Evolutionary conservation across 352 stramenopile species (phyloP), one percentile per base, ranked within the genome.

Genomic region (Nothophytophthora sp.): DNA sequence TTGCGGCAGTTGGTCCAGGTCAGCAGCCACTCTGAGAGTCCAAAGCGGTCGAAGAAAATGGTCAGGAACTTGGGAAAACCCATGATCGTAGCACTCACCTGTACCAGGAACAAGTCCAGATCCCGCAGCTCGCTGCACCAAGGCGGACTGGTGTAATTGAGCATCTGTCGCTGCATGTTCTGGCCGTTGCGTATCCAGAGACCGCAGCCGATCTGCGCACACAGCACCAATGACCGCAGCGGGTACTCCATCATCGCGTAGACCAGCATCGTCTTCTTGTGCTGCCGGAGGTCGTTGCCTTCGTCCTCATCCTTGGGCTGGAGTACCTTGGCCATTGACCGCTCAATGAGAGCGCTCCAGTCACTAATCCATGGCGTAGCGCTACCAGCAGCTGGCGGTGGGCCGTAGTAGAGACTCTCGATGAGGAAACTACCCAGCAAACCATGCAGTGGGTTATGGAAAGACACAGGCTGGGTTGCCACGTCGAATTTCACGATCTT

Each of bases 371-470:
- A 84, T 20, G 56, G 54, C 9, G 50, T 28, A 16, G 41, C 54
- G 19, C 45, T 67, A 19, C 48, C 60, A 41, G 48, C 44, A 52
- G 42, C 35, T 15, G 55, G 39, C 0, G 55, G 45, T 24, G 73
- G 71, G 0, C 76, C 75, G 44, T 87, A 79, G 41, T 90, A 85
- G 13, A 88, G 38, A 39, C 74, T 81, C 52, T 96, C 85, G n/a
- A 95, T 70, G 0, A 96, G 40, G 32, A 94, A 90, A 38, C 69
- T 84, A 1, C 75, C 81, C 7, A 97, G 55, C 34, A 96, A 73
- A 28, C 86, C 83, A 44, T 97, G 88, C 18, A 97, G 63, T n/a
- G 90, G 88, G 34, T 96, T 82, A 61, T 97, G 90, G 25, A 97
- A 91, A 16, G 90, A 97, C 5, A 97, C 89, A 1, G 74, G 72